Base-by-base conservation (phyloP, 106 monocot genomes). In the Alisma plantagoaquatica region DNA sequence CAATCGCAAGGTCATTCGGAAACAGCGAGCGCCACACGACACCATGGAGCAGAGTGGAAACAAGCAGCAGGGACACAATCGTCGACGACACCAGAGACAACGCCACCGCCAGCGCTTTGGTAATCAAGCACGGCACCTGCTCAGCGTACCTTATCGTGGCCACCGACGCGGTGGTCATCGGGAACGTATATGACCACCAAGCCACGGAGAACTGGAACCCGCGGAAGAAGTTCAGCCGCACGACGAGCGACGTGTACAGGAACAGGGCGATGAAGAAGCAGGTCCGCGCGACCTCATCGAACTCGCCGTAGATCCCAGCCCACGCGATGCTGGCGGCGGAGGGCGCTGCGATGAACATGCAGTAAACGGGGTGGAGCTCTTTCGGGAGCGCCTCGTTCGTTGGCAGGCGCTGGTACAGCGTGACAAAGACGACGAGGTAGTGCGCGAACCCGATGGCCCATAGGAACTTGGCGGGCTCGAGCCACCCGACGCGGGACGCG, bases 111-210 rank as follows among this genome's bases (percentile, higher is more conserved):
- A 93, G 64, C 10, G 49, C 83, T 45, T 75, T 87, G 63, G 66
- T 83, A n/a, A 77, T 29, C 33, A 67, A 33, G 53, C 74, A 72
- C 0, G 87, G 87, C 0, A 77, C 87, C 45, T 60, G 77, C 63
- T 83, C 78, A 2, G 93, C 83, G 62, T 87, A 93, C 64, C 42
- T 74, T 55, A 93, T 83, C 10, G 77, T 62, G 2, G 93, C 93
- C 29, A 87, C n/a, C 2, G 93, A 83, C 10, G 67, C 87, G 7
- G 83, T 87, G 11, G 93, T 87, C 87, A 93, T 93, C 0, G 93
- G 93, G 45, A 93, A 93, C 9, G 93, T 87, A 41, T 93, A 93
- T 14, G 93, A 68, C 93, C 93, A 93, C 93, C 93, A 93, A 20
- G 93, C 87, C 30, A 93, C 49, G 14, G 93, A 93, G 63, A 93